phyloP scores from a whole-genome alignment of 2,329 filamentous ascomycete genomes.

The Fusarium sarcochroum region DNA sequence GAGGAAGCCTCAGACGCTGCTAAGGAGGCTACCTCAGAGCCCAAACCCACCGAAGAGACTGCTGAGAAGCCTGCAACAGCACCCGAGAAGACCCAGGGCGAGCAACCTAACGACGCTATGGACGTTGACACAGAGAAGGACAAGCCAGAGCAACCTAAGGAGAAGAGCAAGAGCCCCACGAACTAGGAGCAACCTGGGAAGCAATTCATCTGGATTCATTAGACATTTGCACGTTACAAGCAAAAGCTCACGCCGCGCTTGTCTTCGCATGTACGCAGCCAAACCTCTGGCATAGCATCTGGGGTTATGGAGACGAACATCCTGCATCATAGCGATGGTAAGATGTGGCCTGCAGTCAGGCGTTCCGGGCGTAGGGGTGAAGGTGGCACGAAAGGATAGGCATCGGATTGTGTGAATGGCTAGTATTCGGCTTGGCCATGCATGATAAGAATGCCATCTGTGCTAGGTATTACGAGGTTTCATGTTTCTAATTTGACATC shows the following conservation, averaged over 20 bases:
- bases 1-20: constrained; percentile 23
- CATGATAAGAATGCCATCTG: constrained; percentile 14
- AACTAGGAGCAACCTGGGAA: constrained; percentile 28
- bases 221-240: constrained; percentile 33
- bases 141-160: constrained; percentile 44
- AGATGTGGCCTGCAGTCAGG: constrained; percentile 45
- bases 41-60: constrained; percentile 38
- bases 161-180: constrained; percentile 48
- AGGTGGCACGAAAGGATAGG: constrained; percentile 26
- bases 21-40: constrained; percentile 37
- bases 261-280: constrained; percentile 18
- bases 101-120: constrained; percentile 50
- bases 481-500: constrained; percentile 31
- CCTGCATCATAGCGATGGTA: constrained; percentile 36
- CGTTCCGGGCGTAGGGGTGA: constrained; percentile 48
- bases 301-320: constrained; percentile 8
- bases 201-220: constrained; percentile 14
- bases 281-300: not conserved
- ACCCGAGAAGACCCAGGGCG: constrained; percentile 37
- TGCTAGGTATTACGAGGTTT: constrained; percentile 31
- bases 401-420: constrained; percentile 16
- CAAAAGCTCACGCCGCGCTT: constrained; percentile 26
- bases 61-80: constrained; percentile 35
- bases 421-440: constrained; percentile 8
- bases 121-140: constrained; percentile 55